Percentiles rank a stretch among this genome's conserved stretches.
These are phyloP conservation scores for Fusarium virguliforme DNA, from an alignment of 2,329 filamentous ascomycete species.

Conservation along the genomic window DNA sequence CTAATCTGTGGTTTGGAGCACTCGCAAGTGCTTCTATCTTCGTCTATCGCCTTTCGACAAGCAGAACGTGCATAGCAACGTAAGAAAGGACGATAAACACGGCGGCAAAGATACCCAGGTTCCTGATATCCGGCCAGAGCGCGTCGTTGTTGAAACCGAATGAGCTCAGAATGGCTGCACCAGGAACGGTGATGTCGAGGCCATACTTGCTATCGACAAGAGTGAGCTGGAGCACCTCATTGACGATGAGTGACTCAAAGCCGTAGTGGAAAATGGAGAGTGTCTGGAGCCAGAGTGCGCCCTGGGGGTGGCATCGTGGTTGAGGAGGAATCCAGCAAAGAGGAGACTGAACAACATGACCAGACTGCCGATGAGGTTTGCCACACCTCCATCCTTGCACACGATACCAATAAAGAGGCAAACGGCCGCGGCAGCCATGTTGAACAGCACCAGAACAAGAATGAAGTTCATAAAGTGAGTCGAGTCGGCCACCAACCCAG, in stretches of 20 bases:
- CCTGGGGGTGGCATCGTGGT: constrained; percentile 91
- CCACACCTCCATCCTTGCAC: constrained; percentile 91
- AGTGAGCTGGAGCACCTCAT: constrained; percentile 92
- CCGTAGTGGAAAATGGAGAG: constrained; percentile 98
- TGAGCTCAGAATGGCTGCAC: constrained; percentile 91
- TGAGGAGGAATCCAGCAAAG: constrained; percentile 93
- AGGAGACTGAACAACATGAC: constrained; percentile 98
- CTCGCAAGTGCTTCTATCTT: constrained; percentile 18
- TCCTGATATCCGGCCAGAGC: constrained; percentile 87
- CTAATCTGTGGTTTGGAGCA: constrained; percentile 15
- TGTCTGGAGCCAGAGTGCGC: constrained; percentile 91
- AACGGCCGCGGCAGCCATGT: constrained; percentile 92
- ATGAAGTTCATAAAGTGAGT: constrained; percentile 93
- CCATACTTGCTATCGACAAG: constrained; percentile 96
- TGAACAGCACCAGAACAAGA: constrained; percentile 93
- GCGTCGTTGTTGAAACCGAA: constrained; percentile 94
- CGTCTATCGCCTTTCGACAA: constrained; percentile 82
- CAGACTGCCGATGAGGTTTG: constrained; percentile 92
- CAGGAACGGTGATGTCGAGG: constrained; percentile 95
- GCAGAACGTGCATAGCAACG: constrained; percentile 90
- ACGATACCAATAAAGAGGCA: constrained; percentile 97
- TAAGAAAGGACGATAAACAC: constrained; percentile 92
- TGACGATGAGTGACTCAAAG: constrained; percentile 96
- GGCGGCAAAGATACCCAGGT: constrained; percentile 85
- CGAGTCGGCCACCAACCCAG: constrained; percentile 86